Conservation (phyloP, 805 yeast genomes). For the Saccharomyces kudriavzevii region DNA sequence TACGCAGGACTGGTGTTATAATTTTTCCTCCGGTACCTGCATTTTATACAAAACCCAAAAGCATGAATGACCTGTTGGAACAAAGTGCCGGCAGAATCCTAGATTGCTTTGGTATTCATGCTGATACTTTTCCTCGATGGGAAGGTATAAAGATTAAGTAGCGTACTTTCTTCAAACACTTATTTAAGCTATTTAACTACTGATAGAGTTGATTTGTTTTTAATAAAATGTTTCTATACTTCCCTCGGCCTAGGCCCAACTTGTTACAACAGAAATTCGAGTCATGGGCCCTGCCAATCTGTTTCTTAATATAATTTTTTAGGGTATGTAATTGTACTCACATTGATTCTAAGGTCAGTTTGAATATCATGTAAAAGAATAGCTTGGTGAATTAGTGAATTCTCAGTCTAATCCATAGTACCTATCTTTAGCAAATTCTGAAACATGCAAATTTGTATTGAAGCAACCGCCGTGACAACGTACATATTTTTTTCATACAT, state of each 20-base stretch:
- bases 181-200: neutral
- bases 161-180: neutral
- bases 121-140: constrained; percentile 23
- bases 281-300: neutral
- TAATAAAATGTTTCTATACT: neutral
- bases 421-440: neutral
- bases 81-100: constrained; percentile 23
- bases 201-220: neutral
- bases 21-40: constrained; percentile 28
- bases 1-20: constrained; percentile 16
- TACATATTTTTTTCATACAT: neutral
- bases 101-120: constrained; percentile 22
- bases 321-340: no score
- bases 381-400: neutral
- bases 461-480: neutral
- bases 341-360: neutral
- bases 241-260: neutral
- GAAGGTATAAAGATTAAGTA: constrained; percentile 12
- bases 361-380: neutral
- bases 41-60: constrained; percentile 22
- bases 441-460: neutral
- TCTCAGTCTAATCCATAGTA: neutral
- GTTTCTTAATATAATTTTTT: neutral
- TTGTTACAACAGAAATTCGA: neutral
- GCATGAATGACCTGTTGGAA: constrained; percentile 21